These are phyloP conservation scores for Aureobasidium sp. DNA, from an alignment of 2,329 filamentous ascomycete species.

Conservation along the genomic window DNA sequence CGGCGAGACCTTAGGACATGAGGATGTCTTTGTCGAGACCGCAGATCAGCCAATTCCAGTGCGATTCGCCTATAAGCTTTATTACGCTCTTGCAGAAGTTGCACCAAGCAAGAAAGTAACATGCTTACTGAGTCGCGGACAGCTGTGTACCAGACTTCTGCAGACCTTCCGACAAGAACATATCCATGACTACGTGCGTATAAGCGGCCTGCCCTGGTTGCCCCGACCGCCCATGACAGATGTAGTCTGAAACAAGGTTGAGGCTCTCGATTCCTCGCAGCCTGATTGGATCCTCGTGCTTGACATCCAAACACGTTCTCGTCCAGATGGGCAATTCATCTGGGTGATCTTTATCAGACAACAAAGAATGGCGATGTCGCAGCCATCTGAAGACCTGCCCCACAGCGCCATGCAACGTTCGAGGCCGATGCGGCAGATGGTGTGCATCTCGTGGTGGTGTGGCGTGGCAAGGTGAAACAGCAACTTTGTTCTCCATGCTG, in stretches of 20 bases:
- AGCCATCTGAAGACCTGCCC: neutral
- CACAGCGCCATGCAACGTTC: neutral
- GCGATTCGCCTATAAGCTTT: constrained; percentile 5
- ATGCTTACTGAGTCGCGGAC: neutral
- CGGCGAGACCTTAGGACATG: neutral
- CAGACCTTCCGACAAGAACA: neutral
- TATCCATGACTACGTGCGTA: neutral
- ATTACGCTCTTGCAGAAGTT: neutral
- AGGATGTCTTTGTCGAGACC: neutral
- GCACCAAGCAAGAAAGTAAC: neutral
- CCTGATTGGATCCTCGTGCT: neutral
- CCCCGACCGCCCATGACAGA: neutral
- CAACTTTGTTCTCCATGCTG: neutral
- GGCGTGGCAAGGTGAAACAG: neutral
- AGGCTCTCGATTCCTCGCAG: neutral
- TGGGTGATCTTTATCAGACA: neutral
- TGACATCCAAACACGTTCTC: neutral
- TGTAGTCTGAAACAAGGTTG: constrained; percentile 7
- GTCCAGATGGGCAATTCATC: neutral
- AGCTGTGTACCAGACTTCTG: neutral
- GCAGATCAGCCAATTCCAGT: neutral
- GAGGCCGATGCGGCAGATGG: neutral
- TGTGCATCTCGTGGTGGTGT: neutral
- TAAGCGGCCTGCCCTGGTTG: neutral
- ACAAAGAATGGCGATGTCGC: neutral